phyloP scores from a whole-genome alignment of 228 moss, liverwort and hornwort genomes.

The Sphagnum magellanicum region DNA sequence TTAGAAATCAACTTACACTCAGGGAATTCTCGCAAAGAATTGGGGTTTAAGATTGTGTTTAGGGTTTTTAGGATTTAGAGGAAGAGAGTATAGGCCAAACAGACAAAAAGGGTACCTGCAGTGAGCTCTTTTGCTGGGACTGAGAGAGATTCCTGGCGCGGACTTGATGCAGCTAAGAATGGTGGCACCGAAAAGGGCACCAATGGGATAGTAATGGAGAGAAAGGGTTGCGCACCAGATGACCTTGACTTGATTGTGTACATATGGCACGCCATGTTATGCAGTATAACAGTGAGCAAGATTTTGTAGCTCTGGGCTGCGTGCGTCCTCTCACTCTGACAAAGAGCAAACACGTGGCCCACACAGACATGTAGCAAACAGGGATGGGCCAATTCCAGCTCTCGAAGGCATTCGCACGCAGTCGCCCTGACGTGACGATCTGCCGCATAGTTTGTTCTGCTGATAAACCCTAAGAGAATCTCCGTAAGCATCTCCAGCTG shows the following conservation, averaged over 20 bases:
- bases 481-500: slow-evolving; percentile 62
- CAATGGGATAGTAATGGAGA: slow-evolving; percentile 73
- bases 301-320: slow-evolving; percentile 82
- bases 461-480: slow-evolving; percentile 65
- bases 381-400: slow-evolving; percentile 92
- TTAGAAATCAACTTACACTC: not conserved
- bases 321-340: slow-evolving; percentile 83
- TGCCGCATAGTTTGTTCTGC: slow-evolving; percentile 53
- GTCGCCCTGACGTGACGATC: slow-evolving; percentile 84
- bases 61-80: too few species aligned
- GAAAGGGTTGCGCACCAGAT: slow-evolving; percentile 51
- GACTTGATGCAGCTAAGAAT: slow-evolving; percentile 52
- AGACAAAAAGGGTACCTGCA: slow-evolving; percentile 24
- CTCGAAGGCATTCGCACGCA: slow-evolving; percentile 89
- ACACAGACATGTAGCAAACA: slow-evolving; percentile 70
- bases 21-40: not conserved
- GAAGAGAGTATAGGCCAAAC: not conserved
- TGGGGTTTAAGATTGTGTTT: not conserved
- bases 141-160: slow-evolving; percentile 47
- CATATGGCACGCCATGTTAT: slow-evolving; percentile 84
- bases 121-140: slow-evolving; percentile 77
- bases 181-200: slow-evolving; percentile 79
- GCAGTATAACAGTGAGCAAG: slow-evolving; percentile 74
- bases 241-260: slow-evolving; percentile 62
- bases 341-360: slow-evolving; percentile 69